These are phyloP conservation scores for Salix purpurea DNA, from an alignment of 345 rosid species.

Conservation along the genomic window DNA sequence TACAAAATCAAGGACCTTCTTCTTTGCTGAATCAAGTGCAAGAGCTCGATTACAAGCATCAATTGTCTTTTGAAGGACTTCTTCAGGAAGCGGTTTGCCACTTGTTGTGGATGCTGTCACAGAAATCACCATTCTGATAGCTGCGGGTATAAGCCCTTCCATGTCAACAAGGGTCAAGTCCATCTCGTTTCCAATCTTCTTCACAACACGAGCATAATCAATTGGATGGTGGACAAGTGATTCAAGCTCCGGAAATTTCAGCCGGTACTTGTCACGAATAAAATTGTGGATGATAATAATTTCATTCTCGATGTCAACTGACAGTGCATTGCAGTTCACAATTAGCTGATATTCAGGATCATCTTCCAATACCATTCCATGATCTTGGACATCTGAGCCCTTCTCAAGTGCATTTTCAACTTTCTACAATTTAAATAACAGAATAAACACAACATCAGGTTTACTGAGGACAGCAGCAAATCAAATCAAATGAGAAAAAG, in stretches of 20 bases:
- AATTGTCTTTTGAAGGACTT: constrained; percentile 66
- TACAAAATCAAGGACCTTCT: constrained; percentile 90
- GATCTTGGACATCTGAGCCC: constrained; percentile 51
- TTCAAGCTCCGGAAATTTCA: constrained; percentile 92
- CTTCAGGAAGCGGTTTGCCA: constrained; percentile 85
- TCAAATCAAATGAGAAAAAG: not conserved
- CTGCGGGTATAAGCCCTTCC: constrained; percentile 82
- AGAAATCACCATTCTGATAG: constrained; percentile 89
- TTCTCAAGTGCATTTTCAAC: constrained; percentile 74
- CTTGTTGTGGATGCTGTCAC: constrained; percentile 90
- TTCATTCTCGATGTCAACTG: constrained; percentile 90
- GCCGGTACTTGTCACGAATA: constrained; percentile 77
- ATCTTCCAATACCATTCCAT: constrained; percentile 75
- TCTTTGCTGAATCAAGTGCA: constrained; percentile 67
- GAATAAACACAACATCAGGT: not conserved
- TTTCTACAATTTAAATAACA: constrained; percentile 46
- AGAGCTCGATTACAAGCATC: constrained; percentile 93
- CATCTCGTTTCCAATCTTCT: constrained; percentile 80
- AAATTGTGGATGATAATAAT: constrained; percentile 80
- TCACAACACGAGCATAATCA: constrained; percentile 90
- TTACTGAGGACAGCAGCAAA: not conserved
- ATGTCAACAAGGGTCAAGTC: constrained; percentile 85
- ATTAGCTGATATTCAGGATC: constrained; percentile 93
- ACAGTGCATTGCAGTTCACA: constrained; percentile 80
- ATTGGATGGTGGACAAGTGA: constrained; percentile 87